These are phyloP conservation scores for Obba rivulosa DNA, from an alignment of 768 basidiomycete species.

Conservation along the genomic window DNA sequence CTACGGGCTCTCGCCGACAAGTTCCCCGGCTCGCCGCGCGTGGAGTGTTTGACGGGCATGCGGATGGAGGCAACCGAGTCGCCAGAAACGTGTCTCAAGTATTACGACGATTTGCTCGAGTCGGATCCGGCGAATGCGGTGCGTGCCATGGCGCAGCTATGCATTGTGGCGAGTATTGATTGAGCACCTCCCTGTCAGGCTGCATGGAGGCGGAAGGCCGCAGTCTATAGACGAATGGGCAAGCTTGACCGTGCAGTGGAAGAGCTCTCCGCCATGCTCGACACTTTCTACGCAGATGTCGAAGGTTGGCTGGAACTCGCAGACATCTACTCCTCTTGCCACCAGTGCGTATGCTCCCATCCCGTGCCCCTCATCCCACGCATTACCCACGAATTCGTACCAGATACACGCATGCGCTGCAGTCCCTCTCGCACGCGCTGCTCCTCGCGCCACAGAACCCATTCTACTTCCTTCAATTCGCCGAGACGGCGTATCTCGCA, in stretches of 20 bases:
- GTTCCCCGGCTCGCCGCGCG: slow-evolving; percentile 78
- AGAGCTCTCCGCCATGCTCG: slow-evolving; percentile 68
- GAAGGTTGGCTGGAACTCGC: slow-evolving; percentile 88
- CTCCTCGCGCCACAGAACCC: slow-evolving; percentile 84
- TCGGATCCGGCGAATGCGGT: slow-evolving; percentile 70
- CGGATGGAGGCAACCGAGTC: slow-evolving; percentile 67
- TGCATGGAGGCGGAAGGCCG: slow-evolving; percentile 77
- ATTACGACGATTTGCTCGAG: slow-evolving; percentile 57
- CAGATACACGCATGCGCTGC: slow-evolving; percentile 70
- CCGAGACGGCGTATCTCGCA: slow-evolving; percentile 82
- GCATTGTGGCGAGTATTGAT: background rate
- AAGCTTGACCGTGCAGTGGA: slow-evolving; percentile 62
- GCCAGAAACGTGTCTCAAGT: slow-evolving; percentile 50
- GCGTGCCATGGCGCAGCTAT: slow-evolving; percentile 22
- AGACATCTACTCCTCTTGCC: slow-evolving; percentile 68
- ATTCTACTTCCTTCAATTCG: slow-evolving; percentile 76
- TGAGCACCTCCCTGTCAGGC: slow-evolving; percentile 34
- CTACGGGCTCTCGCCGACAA: slow-evolving; percentile 53
- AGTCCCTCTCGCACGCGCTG: slow-evolving; percentile 76
- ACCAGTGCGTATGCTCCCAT: slow-evolving; percentile 52
- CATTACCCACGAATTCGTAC: background rate
- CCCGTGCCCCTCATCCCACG: background rate
- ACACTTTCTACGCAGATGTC: slow-evolving; percentile 84
- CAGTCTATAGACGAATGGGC: slow-evolving; percentile 60
- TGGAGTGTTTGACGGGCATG: slow-evolving; percentile 73